These are phyloP conservation scores for Apiospora hydei DNA, from an alignment of 2,329 filamentous ascomycete species.

Conservation along the genomic window DNA sequence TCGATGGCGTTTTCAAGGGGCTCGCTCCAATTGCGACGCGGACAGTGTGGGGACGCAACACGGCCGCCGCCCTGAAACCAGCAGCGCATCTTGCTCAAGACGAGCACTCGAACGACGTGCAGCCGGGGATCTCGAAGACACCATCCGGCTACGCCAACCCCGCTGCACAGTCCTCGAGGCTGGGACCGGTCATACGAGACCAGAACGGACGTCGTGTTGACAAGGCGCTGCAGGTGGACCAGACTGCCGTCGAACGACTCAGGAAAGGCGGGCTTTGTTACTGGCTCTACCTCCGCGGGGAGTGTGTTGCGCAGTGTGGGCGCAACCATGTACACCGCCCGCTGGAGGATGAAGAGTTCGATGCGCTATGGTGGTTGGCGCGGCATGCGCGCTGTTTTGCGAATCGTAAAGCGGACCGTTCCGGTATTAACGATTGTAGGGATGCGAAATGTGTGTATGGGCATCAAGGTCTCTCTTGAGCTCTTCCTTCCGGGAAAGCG, in stretches of 20 bases:
- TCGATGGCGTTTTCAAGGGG: conserved; percentile 7
- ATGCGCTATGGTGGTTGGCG: too few species aligned
- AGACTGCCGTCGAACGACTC: background rate
- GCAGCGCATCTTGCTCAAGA: background rate
- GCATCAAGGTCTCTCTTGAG: too few species aligned
- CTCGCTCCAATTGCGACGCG: background rate
- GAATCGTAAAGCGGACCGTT: too few species aligned
- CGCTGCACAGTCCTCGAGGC: background rate
- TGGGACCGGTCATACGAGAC: background rate
- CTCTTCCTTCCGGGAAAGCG: too few species aligned
- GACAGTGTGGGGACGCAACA: background rate
- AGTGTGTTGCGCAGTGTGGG: background rate
- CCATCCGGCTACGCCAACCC: background rate
- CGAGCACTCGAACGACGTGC: background rate
- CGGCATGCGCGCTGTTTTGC: too few species aligned
- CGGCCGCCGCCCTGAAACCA: background rate
- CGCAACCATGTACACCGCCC: too few species aligned
- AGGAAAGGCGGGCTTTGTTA: background rate
- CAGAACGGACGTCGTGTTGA: too few species aligned
- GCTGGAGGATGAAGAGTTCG: too few species aligned
- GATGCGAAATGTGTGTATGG: too few species aligned
- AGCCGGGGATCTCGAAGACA: background rate
- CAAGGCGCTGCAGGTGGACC: too few species aligned
- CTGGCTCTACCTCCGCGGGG: background rate
- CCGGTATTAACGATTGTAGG: too few species aligned